phyloP scores from a whole-genome alignment of 1,139 yeast species.

The Blastobotrys raffinosifermentans region DNA sequence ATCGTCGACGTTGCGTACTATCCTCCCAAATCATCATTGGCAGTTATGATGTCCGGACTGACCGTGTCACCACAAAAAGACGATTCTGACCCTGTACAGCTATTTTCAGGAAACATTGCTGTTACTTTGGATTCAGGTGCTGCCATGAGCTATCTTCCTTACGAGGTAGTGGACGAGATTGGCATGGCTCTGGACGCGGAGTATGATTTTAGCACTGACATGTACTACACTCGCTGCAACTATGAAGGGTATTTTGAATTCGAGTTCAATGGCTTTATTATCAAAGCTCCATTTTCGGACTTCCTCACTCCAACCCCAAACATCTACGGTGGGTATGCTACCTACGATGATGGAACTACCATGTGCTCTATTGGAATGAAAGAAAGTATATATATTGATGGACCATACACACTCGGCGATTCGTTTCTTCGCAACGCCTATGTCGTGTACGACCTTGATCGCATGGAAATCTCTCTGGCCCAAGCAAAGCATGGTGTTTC shows the following conservation, averaged over 20 bases:
- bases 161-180: constrained; percentile 14
- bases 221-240: neutral
- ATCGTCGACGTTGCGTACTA: constrained; percentile 8
- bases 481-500: constrained; percentile 1
- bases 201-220: constrained; percentile 2
- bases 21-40: neutral
- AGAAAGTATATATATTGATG: neutral
- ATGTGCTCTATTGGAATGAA: constrained; percentile 22
- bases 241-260: constrained; percentile 19
- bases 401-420: constrained; percentile 41
- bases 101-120: constrained; percentile 9
- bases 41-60: neutral
- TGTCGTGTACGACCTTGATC: constrained; percentile 52
- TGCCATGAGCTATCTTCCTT: constrained; percentile 28
- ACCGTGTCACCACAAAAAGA: constrained; percentile 2
- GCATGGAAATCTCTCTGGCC: constrained; percentile 40
- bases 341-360: constrained; percentile 16
- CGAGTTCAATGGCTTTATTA: constrained; percentile 27
- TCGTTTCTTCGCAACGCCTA: constrained; percentile 49
- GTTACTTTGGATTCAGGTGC: constrained; percentile 35
- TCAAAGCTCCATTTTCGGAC: constrained; percentile 24
- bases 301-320: constrained; percentile 18
- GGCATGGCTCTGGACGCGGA: constrained; percentile 23
- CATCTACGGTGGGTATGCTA: constrained; percentile 13
- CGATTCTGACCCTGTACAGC: constrained; percentile 3